Evolutionary conservation across 2,329 filamentous ascomycete species (phyloP).

Genomic region (Rutstroemia sp.): DNA sequence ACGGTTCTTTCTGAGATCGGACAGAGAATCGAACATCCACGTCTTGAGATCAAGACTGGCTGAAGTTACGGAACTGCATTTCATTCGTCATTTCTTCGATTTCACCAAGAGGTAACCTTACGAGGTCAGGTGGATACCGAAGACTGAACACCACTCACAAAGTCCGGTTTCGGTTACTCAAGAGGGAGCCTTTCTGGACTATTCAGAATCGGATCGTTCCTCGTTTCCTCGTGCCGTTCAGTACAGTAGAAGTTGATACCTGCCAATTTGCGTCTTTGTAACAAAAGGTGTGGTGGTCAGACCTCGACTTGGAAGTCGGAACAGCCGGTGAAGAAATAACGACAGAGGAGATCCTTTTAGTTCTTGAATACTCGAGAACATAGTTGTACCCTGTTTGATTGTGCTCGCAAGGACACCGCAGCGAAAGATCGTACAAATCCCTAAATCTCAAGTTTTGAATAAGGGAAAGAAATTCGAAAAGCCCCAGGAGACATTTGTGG

Average conservation of each 20-base stretch:
- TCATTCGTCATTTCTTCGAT: not conserved
- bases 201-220: not conserved
- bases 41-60: too few species aligned
- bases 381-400: not conserved
- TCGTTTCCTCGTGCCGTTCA: not conserved
- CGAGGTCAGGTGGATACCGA: not conserved
- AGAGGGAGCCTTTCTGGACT: not conserved
- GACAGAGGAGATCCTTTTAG: not conserved
- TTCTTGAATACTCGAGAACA: not conserved
- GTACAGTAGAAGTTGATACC: not conserved
- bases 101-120: not conserved
- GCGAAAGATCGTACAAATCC: not conserved
- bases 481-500: not conserved
- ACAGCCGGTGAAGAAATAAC: not conserved
- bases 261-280: not conserved
- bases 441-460: not conserved
- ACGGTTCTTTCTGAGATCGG: not conserved
- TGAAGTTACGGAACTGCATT: not conserved
- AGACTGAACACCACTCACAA: not conserved
- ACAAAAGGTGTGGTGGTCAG: conserved; percentile 12
- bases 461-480: not conserved
- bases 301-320: conserved; percentile 2
- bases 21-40: not conserved
- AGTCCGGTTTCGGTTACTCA: not conserved
- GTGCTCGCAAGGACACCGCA: not conserved